These are phyloP conservation scores for Cryphonectria carpinicola DNA, from an alignment of 2,329 filamentous ascomycete species.

Conservation along the genomic window DNA sequence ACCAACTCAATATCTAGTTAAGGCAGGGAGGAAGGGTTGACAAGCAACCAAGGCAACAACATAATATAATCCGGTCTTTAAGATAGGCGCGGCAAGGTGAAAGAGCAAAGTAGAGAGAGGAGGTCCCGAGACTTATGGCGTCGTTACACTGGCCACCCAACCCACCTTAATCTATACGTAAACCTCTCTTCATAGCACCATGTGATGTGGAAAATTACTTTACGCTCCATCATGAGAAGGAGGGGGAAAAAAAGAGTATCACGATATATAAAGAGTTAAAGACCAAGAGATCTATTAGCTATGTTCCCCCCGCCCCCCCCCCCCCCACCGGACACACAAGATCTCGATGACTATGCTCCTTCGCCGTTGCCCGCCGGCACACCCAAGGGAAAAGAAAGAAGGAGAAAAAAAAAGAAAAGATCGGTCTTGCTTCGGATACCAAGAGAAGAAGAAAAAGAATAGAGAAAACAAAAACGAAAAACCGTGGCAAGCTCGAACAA, in stretches of 20 bases:
- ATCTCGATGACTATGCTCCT: neutral
- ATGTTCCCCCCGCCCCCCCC: slow-evolving; percentile 11
- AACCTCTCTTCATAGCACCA: neutral
- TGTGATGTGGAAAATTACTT: neutral
- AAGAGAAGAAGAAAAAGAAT: neutral
- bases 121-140: too few species aligned
- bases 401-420: neutral
- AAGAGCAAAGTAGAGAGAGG: too few species aligned
- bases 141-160: too few species aligned
- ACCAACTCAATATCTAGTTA: too few species aligned
- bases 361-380: neutral
- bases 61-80: too few species aligned
- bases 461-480: neutral
- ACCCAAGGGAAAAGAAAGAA: neutral
- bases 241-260: too few species aligned
- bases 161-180: neutral
- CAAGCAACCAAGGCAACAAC: too few species aligned
- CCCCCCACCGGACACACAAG: too few species aligned
- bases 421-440: neutral
- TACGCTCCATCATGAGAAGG: neutral
- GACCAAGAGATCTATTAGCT: slow-evolving; percentile 20
- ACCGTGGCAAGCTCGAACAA: neutral
- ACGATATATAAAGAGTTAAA: too few species aligned
- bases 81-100: too few species aligned
- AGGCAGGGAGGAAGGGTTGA: too few species aligned